phyloP scores from a whole-genome alignment of 2,329 filamentous ascomycete genomes.

The Pseudogymnoascus sp. region DNA sequence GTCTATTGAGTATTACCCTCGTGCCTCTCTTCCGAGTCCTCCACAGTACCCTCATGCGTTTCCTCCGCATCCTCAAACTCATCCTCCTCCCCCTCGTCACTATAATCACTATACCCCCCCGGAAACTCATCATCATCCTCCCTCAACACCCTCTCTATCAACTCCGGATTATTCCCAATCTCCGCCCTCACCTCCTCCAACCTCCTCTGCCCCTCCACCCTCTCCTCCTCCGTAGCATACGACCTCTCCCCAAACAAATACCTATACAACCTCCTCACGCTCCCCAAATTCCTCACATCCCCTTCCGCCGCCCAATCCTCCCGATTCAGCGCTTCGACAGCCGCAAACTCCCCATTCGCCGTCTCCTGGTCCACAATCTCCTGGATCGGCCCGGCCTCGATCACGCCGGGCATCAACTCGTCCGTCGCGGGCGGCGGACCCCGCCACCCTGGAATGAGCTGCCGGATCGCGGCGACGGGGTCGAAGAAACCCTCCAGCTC shows the following conservation, averaged over 20 bases:
- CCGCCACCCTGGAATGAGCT: conserved; percentile 20
- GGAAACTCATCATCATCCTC: background rate
- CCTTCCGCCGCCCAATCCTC: conserved; percentile 21
- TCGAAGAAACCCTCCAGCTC: conserved; percentile 18
- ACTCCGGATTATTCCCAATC: background rate
- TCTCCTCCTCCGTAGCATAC: background rate
- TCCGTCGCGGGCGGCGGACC: background rate
- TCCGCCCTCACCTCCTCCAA: background rate
- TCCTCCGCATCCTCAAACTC: conserved; percentile 3
- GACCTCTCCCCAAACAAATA: conserved; percentile 4
- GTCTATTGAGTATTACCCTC: background rate
- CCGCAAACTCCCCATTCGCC: conserved; percentile 2
- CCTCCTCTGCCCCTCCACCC: background rate
- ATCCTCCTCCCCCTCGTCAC: background rate
- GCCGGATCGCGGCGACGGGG: conserved; percentile 25
- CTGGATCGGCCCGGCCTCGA: background rate
- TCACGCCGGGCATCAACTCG: background rate
- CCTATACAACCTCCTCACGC: conserved; percentile 2
- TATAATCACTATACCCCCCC: background rate
- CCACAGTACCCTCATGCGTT: background rate
- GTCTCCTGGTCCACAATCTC: background rate
- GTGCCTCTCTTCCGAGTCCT: background rate
- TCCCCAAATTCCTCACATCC: conserved; percentile 13
- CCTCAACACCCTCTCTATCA: background rate
- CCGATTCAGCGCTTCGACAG: background rate